Base-by-base conservation (phyloP, 805 yeast genomes). In the Yarrowia sp. region DNA sequence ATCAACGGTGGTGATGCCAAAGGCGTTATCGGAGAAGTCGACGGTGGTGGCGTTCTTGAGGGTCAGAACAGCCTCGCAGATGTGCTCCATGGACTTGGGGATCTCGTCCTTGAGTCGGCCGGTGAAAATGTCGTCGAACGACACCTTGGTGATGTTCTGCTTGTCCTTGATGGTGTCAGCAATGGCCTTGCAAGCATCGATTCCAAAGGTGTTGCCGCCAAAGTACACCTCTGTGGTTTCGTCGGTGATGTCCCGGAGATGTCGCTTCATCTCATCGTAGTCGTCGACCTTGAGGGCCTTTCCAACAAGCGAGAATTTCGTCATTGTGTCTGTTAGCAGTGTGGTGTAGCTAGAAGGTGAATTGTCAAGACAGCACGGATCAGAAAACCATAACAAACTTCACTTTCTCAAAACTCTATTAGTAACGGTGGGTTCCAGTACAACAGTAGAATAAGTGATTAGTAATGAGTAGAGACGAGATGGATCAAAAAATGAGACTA, bases 71-170 rank as follows among this genome's bases (percentile, higher is more conserved):
- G 90, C 89, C 20, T 92, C 90, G 70, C 93, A 85, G 70, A 95
- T 81, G 71, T 83, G 81, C 69, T 85, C 85, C 76, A 95, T 83
- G 5, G 97, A 87, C 71, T 86, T 85, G 20, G 98, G 98, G 70
- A 95, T 96, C 79, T 95, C 99, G 69, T 93, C 93, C 73, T 92
- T 92, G 72, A 94, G 85, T 76, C 99, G 86, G 13, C 98, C 97
- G 34, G 98, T 95, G 81, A 91, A 95, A 71, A 95, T 84, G 78
- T 95, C 99, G 63, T 96, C 93, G 72, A 95, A 87, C 7, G 50
- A 38, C 15, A 64, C 50, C 67, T 64, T 64, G 66, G 55, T 47
- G 30, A 64, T 42, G 47, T 34, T 39, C 38, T 64, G 67, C 74
- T 73, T 78, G 76, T 55, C 73, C 66, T 69, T 81, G 70, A 70